These are phyloP conservation scores for Beauveria australis DNA, from an alignment of 2,329 filamentous ascomycete species.

Conservation along the genomic window DNA sequence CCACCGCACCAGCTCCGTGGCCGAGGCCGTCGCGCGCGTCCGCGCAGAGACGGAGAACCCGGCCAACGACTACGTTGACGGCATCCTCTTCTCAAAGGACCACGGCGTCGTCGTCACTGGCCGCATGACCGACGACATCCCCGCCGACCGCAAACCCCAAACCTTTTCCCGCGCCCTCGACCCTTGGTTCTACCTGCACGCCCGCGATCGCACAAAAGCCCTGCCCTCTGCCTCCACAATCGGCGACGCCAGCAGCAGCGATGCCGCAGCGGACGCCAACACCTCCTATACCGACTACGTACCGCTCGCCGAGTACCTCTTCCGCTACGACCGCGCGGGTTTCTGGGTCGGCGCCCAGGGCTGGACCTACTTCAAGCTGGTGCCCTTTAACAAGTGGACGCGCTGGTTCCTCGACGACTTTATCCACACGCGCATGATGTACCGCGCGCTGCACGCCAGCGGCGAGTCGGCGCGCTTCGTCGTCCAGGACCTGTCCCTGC, in stretches of 20 bases:
- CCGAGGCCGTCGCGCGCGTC: constrained; percentile 40
- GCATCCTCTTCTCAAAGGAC: constrained; percentile 55
- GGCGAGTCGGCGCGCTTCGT: constrained; percentile 57
- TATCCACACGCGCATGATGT: constrained; percentile 65
- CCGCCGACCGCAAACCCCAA: constrained; percentile 33
- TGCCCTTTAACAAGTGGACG: constrained; percentile 57
- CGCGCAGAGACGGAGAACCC: constrained; percentile 34
- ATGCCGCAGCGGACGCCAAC: constrained; percentile 6
- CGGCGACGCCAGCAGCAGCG: background rate
- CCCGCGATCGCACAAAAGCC: constrained; percentile 35
- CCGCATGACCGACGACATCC: constrained; percentile 46
- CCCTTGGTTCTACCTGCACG: constrained; percentile 73
- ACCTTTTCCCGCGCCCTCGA: constrained; percentile 53
- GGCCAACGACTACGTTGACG: constrained; percentile 63
- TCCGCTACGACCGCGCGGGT: constrained; percentile 66
- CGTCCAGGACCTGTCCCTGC: constrained; percentile 58
- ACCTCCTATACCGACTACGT: constrained; percentile 43
- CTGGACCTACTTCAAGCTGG: constrained; percentile 57
- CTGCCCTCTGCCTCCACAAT: constrained; percentile 15
- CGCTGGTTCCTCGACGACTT: constrained; percentile 66
- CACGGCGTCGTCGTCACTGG: constrained; percentile 62
- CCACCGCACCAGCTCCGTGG: constrained; percentile 40
- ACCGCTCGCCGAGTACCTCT: constrained; percentile 64
- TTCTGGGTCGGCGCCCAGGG: constrained; percentile 65
- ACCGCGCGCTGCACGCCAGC: constrained; percentile 61